These are phyloP conservation scores for Hirsutella thompsonii DNA, from an alignment of 2,329 filamentous ascomycete genomes.

Conservation along the genomic window DNA sequence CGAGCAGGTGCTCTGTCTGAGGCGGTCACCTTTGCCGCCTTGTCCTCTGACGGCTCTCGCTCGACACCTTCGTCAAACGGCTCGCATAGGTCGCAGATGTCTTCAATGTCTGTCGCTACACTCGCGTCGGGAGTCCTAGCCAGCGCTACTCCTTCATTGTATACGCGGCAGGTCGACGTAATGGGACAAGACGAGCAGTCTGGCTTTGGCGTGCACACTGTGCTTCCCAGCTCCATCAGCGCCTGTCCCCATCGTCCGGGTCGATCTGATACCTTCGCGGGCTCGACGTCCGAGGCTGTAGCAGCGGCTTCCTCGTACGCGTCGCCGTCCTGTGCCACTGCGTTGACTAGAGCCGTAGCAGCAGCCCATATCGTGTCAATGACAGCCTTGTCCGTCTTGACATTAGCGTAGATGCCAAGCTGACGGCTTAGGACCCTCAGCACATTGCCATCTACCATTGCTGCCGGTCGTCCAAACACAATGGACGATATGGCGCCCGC, in stretches of 20 bases:
- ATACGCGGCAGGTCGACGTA: conserved; percentile 35
- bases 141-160: conserved; percentile 29
- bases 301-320: conserved; percentile 1
- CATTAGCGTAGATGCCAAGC: conserved; percentile 41
- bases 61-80: conserved; percentile 25
- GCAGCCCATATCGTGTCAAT: conserved; percentile 45
- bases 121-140: conserved; percentile 3
- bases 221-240: conserved; percentile 53
- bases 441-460: conserved; percentile 54
- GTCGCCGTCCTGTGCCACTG: conserved; percentile 27
- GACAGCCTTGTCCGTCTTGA: conserved; percentile 39
- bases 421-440: conserved; percentile 47
- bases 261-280: conserved; percentile 26
- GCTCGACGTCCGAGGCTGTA: conserved; percentile 3
- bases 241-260: conserved; percentile 52
- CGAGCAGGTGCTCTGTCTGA: not conserved
- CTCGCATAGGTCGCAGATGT: conserved; percentile 34
- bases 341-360: conserved; percentile 40
- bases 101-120: conserved; percentile 30
- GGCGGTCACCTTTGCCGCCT: not conserved
- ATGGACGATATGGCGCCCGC: conserved; percentile 50
- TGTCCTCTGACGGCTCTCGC: conserved; percentile 6
- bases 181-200: conserved; percentile 40
- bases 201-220: conserved; percentile 46
- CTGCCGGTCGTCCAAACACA: conserved; percentile 43